A percentile compares a stretch with the other conserved stretches of the same genome.
These are phyloP conservation scores for Nicotiana paniculata DNA, from an alignment of 257 asterid genomes.

Conservation along the genomic window DNA sequence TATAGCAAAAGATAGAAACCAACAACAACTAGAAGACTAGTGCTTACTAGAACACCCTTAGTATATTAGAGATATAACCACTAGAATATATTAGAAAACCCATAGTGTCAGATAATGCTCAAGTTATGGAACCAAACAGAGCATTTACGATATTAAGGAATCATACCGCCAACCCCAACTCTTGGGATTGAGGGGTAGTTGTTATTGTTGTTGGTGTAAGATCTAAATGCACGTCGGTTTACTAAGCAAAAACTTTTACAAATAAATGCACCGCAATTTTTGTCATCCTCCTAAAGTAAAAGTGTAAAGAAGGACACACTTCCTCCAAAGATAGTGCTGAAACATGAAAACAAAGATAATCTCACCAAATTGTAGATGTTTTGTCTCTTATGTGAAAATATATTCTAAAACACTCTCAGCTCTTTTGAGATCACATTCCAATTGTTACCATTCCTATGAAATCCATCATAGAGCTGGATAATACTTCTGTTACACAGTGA, in stretches of 20 bases:
- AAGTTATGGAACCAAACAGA: background rate
- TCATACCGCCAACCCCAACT: background rate
- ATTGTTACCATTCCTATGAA: background rate
- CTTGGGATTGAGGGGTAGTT: background rate
- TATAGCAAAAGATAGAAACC: background rate
- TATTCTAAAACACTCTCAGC: background rate
- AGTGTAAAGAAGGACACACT: slow-evolving; percentile 1
- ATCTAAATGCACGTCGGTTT: background rate
- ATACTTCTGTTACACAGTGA: background rate
- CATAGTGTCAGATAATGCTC: background rate
- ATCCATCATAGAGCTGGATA: background rate
- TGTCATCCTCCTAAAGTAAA: background rate
- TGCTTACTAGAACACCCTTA: background rate
- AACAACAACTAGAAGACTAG: background rate
- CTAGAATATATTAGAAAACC: background rate
- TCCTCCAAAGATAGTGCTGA: background rate
- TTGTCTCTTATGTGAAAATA: background rate
- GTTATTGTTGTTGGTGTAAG: background rate
- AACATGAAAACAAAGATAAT: background rate
- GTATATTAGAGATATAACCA: background rate
- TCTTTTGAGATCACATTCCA: background rate
- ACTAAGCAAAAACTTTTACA: background rate
- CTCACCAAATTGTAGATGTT: background rate
- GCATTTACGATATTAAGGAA: background rate
- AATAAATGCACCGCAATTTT: background rate